Percentiles rank a stretch among this genome's conserved stretches.
phyloP scores from a whole-genome alignment of 306 rosid species.

The Cucurbita maxima region DNA sequence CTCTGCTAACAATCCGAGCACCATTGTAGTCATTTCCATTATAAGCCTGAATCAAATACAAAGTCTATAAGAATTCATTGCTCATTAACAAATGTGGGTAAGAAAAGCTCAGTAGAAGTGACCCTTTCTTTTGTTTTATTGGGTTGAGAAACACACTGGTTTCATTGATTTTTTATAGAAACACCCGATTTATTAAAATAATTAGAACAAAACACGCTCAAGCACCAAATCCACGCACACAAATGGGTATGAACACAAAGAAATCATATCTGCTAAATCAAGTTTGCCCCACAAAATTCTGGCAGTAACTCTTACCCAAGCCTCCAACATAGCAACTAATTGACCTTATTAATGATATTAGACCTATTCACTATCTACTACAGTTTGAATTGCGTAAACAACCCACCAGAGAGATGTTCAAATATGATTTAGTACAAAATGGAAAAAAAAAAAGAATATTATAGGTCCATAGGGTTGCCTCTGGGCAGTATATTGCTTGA shows the following conservation, averaged over 20 bases:
- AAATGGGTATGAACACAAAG: neutral
- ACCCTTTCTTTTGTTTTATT: neutral
- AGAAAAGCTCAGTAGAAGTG: neutral
- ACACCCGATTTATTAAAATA: neutral
- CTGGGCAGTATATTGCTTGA: neutral
- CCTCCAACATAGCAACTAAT: neutral
- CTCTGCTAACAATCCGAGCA: slow-evolving; percentile 87
- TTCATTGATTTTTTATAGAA: too few relatives aligned
- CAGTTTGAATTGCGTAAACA: neutral
- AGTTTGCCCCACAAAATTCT: neutral
- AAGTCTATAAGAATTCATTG: neutral
- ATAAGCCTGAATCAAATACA: slow-evolving; percentile 45
- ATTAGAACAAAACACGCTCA: neutral
- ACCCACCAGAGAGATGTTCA: neutral
- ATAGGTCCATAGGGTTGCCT: neutral
- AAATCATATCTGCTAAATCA: neutral
- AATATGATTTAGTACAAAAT: neutral
- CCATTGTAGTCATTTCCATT: slow-evolving; percentile 91
- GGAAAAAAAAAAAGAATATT: too few relatives aligned
- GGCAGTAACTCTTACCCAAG: neutral
- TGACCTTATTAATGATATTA: neutral
- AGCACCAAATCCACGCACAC: neutral
- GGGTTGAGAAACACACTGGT: neutral
- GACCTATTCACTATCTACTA: neutral
- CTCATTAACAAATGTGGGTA: neutral